Evolutionary conservation across 23 red algal genomes (phyloP).

Genomic region (Chondrus crispus): DNA sequence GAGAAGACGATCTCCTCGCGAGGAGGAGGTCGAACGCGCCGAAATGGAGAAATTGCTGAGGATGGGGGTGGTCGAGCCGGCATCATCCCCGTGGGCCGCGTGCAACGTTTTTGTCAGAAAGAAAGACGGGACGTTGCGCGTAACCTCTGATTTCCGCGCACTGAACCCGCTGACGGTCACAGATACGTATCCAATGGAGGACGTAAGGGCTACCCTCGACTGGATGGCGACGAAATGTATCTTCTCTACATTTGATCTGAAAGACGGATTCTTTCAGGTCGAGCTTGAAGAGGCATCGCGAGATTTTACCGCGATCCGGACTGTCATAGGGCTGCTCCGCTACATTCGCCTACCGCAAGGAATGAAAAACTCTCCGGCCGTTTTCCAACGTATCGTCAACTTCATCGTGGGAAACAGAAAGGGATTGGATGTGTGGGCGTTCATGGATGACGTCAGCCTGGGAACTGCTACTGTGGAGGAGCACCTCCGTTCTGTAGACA

Average conservation of each 20-base stretch:
- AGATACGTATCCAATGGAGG: background rate
- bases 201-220: background rate
- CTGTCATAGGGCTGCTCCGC: background rate
- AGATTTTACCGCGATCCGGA: background rate
- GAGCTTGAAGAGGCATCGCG: background rate
- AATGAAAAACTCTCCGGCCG: background rate
- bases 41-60: background rate
- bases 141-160: background rate
- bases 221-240: background rate
- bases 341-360: conserved; percentile 10
- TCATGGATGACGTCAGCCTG: background rate
- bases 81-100: background rate
- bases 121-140: background rate
- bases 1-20: background rate
- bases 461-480: background rate
- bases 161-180: background rate
- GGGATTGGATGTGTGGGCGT: background rate
- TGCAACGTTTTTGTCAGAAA: background rate
- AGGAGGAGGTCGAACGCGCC: background rate
- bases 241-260: background rate
- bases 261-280: background rate
- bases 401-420: background rate
- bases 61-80: background rate
- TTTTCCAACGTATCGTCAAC: conserved; percentile 19
- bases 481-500: background rate